Conservation (phyloP, 805 yeast genomes). For the Sugiyamaella qingdaonensis region DNA sequence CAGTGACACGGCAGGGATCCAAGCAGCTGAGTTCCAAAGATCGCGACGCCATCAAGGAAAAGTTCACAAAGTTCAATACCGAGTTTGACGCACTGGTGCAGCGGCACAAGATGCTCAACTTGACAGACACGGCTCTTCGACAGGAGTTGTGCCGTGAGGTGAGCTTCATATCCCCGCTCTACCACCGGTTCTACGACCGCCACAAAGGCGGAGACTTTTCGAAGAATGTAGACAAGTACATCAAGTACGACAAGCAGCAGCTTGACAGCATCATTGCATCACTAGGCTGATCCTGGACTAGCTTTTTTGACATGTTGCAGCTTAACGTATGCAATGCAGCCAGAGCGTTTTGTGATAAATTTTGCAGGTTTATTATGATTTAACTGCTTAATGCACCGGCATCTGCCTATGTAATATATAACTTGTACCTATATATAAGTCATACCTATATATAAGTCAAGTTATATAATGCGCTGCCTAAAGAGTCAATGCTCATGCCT, state of each 20-base stretch:
- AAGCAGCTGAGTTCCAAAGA: constrained; percentile 58
- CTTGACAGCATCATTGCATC: constrained; percentile 39
- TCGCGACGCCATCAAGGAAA: constrained; percentile 76
- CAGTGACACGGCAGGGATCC: constrained; percentile 56
- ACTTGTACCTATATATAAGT: too few species aligned
- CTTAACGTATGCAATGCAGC: too few species aligned
- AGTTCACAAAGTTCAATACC: constrained; percentile 74
- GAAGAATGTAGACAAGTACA: constrained; percentile 65
- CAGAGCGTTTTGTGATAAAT: too few species aligned
- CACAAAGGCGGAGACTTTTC: constrained; percentile 66
- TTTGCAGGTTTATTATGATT: too few species aligned
- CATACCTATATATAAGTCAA: too few species aligned
- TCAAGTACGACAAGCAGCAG: constrained; percentile 49
- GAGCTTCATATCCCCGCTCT: constrained; percentile 72
- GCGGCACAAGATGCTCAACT: constrained; percentile 58
- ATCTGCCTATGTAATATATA: too few species aligned
- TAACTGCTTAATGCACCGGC: too few species aligned
- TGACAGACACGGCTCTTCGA: constrained; percentile 64
- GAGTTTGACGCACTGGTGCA: constrained; percentile 74
- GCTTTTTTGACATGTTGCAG: too few species aligned
- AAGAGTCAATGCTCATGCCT: too few species aligned
- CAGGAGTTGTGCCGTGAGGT: constrained; percentile 65
- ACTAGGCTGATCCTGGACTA: constrained; percentile 17
- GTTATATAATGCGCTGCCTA: too few species aligned
- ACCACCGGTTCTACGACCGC: constrained; percentile 78